Base-by-base conservation (phyloP, 352 stramenopile species). In the Aphanomyces invadans region DNA sequence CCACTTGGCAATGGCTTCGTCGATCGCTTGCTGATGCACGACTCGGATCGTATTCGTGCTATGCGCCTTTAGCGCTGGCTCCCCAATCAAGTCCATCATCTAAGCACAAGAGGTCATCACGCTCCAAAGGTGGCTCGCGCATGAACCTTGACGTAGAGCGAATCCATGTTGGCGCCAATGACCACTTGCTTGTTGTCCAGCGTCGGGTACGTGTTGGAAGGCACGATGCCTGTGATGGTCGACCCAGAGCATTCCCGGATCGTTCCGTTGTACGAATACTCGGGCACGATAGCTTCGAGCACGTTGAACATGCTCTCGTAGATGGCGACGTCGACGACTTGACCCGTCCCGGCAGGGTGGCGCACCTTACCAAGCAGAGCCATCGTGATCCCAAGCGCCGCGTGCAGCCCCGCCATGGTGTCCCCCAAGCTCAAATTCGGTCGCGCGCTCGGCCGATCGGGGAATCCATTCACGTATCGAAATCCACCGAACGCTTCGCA, bases 271-370 rank as follows among this genome's bases (percentile, higher is more conserved):
- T 90, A 92, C 68, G 90, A 83, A 70, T 89, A 93, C 63, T 95
- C 86, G 28, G 81, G 81, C 51, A 95, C 73, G 9, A 92, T 81
- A 4, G 83, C 83, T 65, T 95, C 86, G 70, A 95, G 85, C 56
- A 95, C 71, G 36, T 92, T 89, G 68, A 83, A 95, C 79, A 95
- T 92, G 33, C 78, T 83, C 67, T 95, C 86, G 67, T 92, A 94
- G 71, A 95, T 95, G 32, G 85, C 83, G 10, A 92, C 78, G 57
- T 95, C 86, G 28, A 95, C 79, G 31, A 92, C 78, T 69, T 95
- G 86, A 2, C 83, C 84, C n/a, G 55, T 54, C 1, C 38, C 32
- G 12, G 28, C 48, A 11, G 64, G 31, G 29, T 68, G 70, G 32
- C 81, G 74, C 46, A 92, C 82, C 23, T 83, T 83, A 0, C 85